Conservation (phyloP, 768 basidiomycete species). For the Podaxis sp. region DNA sequence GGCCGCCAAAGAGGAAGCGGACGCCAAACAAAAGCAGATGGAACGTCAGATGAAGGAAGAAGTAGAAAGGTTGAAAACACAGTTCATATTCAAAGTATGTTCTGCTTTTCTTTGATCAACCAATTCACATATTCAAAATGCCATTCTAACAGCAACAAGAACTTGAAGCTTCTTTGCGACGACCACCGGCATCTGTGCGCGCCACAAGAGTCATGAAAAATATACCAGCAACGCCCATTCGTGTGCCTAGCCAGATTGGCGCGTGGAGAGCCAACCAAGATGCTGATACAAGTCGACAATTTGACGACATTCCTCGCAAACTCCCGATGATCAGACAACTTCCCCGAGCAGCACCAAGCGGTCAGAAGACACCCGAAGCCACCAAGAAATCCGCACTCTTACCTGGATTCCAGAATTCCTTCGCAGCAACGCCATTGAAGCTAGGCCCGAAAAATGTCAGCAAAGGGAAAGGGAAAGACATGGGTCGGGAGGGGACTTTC, state of each 20-base stretch:
- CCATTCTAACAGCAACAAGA: slow-evolving; percentile 57
- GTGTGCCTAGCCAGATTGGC: slow-evolving; percentile 37
- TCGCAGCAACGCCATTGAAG: slow-evolving; percentile 38
- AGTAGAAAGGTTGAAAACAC: slow-evolving; percentile 66
- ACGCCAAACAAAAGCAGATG: slow-evolving; percentile 50
- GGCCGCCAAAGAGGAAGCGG: slow-evolving; percentile 58
- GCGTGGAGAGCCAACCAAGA: slow-evolving; percentile 26
- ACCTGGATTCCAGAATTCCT: slow-evolving; percentile 57
- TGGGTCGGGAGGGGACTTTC: slow-evolving; percentile 15
- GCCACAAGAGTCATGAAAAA: slow-evolving; percentile 36
- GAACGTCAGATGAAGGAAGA: slow-evolving; percentile 67
- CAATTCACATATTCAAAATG: neutral
- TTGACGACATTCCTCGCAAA: slow-evolving; percentile 37
- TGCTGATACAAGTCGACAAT: neutral
- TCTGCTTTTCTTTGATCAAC: neutral
- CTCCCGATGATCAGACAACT: neutral
- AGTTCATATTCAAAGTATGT: slow-evolving; percentile 66
- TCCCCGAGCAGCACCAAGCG: slow-evolving; percentile 17
- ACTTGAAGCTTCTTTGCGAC: slow-evolving; percentile 54
- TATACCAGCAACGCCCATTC: slow-evolving; percentile 37
- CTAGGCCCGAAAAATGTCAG: slow-evolving; percentile 21
- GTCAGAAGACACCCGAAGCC: slow-evolving; percentile 33
- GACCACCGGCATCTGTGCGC: slow-evolving; percentile 44
- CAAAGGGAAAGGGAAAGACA: slow-evolving; percentile 24
- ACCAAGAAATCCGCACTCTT: slow-evolving; percentile 32